Evolutionary conservation across 1,284 basidiomycete species (phyloP).

Genomic region (Fomitopsis schrenkii): DNA sequence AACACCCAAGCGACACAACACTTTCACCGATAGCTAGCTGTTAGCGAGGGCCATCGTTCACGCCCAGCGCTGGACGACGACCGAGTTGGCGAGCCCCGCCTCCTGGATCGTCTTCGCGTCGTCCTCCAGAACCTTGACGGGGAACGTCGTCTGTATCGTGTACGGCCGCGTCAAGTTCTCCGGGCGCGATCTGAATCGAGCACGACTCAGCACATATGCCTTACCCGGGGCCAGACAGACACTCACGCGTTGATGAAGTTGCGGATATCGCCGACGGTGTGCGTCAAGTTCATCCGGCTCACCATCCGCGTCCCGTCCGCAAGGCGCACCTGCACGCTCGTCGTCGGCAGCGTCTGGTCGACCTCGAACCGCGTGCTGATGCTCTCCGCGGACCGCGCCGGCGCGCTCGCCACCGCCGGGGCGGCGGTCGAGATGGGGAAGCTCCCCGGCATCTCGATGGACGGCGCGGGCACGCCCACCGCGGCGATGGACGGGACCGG

Average conservation of each 20-base stretch:
- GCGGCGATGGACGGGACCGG: slow-evolving; percentile 39
- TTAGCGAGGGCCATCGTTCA: slow-evolving; percentile 20
- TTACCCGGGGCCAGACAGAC: not conserved
- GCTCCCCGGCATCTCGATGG: slow-evolving; percentile 49
- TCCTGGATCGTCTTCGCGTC: slow-evolving; percentile 65
- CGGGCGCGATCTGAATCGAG: slow-evolving; percentile 60
- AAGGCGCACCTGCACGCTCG: slow-evolving; percentile 87
- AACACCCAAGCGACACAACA: not conserved
- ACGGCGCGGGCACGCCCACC: slow-evolving; percentile 11
- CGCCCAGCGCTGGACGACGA: slow-evolving; percentile 83
- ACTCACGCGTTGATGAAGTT: slow-evolving; percentile 89
- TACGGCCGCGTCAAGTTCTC: slow-evolving; percentile 65
- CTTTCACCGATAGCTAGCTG: not conserved
- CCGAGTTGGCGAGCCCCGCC: slow-evolving; percentile 77
- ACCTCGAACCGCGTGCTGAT: slow-evolving; percentile 71
- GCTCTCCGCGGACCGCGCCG: slow-evolving; percentile 27
- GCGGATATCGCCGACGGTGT: slow-evolving; percentile 86
- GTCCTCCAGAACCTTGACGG: slow-evolving; percentile 72
- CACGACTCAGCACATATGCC: not conserved
- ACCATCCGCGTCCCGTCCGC: slow-evolving; percentile 93
- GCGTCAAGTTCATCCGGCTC: slow-evolving; percentile 86
- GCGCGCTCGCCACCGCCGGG: slow-evolving; percentile 19
- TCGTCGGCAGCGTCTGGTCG: slow-evolving; percentile 78
- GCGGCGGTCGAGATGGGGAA: slow-evolving; percentile 34
- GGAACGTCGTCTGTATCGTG: slow-evolving; percentile 84